Evolutionary conservation across 2,329 filamentous ascomycete species (phyloP), one percentile per base, ranked within the genome.

Genomic region (Coniochaeta sp.): DNA sequence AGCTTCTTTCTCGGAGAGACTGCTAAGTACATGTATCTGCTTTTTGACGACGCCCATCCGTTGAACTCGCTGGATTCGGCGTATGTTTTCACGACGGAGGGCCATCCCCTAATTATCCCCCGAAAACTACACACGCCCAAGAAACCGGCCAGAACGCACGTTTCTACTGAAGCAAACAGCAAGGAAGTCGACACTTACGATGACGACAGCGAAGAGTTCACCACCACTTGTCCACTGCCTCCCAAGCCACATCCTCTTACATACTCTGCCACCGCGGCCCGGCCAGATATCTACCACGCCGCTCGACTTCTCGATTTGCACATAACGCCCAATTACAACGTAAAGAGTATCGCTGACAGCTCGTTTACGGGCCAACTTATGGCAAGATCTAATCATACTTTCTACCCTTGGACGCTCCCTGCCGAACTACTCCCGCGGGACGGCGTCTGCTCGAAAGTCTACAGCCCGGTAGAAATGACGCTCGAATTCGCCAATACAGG

Each of bases 1-100:
- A 98, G 93, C 71, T 99, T 98, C 80, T 98, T 98, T 69, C 81
- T 99, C 1, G 93, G 95, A 16, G 95, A 99, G 74, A 99, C 95
- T 1, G 88, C 91, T 52, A 97, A 98, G 74, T 99, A 99, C 72
- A 79, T 99, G 63, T 98, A 96, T 72, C 78, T 99, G 59, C 83
- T 98, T 2, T 98, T 96, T 72, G 90, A 96, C 65, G 82, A 87
- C 4, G 82, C 87, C 16, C 95, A 98, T 74, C 91, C 93, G 0
- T 77, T 99, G 47, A 98, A 98, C 73, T 87, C 85, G 22, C 77
- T 96, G 42, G 95, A 98, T 73, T 87, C 88, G 0, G 86, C 93
- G 0, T 96, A 89, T 72, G 93, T 99, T 16, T 98, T 99, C 72
- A 95, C 90, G 0, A 99, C 95, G 0, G 95, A 99, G 74, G 95